These are phyloP conservation scores for Candida silvicultrix DNA, from an alignment of 805 yeast species.

Conservation along the genomic window DNA sequence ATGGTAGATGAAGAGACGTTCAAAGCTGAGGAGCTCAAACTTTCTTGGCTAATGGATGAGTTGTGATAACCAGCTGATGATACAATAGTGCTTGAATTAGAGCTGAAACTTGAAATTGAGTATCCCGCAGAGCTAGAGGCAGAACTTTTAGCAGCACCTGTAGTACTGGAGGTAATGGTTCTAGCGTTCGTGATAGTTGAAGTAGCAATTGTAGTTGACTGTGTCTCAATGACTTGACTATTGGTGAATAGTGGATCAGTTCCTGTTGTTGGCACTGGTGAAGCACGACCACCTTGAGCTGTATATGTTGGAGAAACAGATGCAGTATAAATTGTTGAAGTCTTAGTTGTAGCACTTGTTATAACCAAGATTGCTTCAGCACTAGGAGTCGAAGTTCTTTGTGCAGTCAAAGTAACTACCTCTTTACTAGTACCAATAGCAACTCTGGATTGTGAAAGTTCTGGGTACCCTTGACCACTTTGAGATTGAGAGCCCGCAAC, in stretches of 20 bases:
- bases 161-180: neutral
- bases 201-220: neutral
- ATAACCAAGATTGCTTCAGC: constrained; percentile 5
- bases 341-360: constrained; percentile 6
- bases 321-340: constrained; percentile 6
- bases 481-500: neutral
- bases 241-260: neutral
- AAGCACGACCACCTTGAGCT: neutral
- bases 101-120: neutral
- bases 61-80: neutral
- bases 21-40: neutral
- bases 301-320: neutral
- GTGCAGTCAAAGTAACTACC: neutral
- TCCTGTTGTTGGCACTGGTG: neutral
- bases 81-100: neutral
- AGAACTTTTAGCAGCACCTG: neutral
- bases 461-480: neutral
- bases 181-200: neutral
- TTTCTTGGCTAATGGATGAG: neutral
- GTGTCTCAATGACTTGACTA: neutral
- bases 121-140: neutral
- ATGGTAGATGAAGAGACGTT: neutral
- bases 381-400: constrained; percentile 4
- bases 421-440: neutral
- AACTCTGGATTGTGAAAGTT: neutral